These are phyloP conservation scores for Cystoisospora suis DNA, from an alignment of 169 alveolate species.

Conservation along the genomic window DNA sequence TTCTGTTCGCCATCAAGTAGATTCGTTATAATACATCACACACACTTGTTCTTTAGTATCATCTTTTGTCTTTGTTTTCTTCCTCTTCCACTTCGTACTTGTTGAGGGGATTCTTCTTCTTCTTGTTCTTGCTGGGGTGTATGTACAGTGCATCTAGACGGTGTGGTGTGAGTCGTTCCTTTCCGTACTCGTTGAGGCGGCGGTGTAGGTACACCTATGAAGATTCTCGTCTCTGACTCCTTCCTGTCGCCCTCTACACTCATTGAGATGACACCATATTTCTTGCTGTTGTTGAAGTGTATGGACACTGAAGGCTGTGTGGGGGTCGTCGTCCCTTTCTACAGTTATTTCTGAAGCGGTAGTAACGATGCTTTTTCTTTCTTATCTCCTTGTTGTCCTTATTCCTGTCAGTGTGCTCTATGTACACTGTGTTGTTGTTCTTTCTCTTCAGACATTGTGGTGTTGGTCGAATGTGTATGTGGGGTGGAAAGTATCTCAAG, in stretches of 20 bases:
- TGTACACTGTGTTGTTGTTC: neutral
- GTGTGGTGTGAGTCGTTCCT: too few relatives aligned
- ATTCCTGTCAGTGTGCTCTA: neutral
- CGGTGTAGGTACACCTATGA: too few relatives aligned
- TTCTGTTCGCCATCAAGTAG: neutral
- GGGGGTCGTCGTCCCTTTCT: neutral
- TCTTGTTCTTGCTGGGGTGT: neutral
- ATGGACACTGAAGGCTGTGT: too few relatives aligned
- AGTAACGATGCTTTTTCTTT: neutral
- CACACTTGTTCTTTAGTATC: too few relatives aligned
- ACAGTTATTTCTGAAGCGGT: neutral
- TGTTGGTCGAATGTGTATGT: conserved; percentile 83
- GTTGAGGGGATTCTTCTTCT: neutral
- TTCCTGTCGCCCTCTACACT: too few relatives aligned
- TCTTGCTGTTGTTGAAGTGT: neutral
- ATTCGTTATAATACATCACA: too few relatives aligned
- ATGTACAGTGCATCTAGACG: neutral
- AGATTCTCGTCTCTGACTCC: too few relatives aligned
- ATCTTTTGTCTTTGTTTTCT: neutral
- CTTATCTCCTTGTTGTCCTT: neutral
- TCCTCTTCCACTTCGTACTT: neutral
- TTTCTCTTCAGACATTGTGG: conserved; percentile 78
- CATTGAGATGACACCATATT: neutral
- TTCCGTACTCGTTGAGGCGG: too few relatives aligned
- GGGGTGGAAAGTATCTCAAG: conserved; percentile 82